Conservation (phyloP, 306 rosid genomes). For the Fragaria vesca region DNA sequence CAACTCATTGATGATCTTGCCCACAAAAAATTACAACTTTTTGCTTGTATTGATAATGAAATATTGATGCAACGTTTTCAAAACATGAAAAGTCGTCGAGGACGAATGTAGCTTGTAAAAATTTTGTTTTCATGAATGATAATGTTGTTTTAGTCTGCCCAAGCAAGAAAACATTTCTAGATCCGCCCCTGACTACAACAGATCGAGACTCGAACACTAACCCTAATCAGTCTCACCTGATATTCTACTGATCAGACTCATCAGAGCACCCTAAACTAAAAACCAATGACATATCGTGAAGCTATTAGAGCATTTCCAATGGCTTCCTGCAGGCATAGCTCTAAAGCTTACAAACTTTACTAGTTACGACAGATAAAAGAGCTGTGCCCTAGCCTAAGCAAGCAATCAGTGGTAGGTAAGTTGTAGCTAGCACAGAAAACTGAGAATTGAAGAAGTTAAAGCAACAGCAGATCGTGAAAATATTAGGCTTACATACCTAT, state of each 20-base stretch:
- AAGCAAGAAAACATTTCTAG: too few species aligned
- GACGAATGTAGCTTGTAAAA: too few species aligned
- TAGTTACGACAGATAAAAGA: too few species aligned
- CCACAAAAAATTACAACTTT: too few species aligned
- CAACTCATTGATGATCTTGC: too few species aligned
- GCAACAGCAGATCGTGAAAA: neutral
- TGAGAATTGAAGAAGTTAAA: neutral
- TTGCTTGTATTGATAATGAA: too few species aligned
- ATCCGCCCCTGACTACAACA: too few species aligned
- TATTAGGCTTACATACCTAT: conserved; percentile 21
- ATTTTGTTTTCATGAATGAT: too few species aligned
- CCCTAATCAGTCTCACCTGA: neutral
- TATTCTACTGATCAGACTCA: neutral
- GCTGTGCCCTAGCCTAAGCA: neutral
- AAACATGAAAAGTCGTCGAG: too few species aligned
- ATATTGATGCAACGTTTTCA: too few species aligned
- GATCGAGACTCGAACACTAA: neutral
- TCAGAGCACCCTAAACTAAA: neutral
- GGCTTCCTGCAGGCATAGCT: neutral
- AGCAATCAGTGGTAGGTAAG: neutral
- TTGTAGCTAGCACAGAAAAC: neutral
- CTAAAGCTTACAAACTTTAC: neutral
- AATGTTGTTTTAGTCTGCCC: too few species aligned
- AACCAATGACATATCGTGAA: neutral
- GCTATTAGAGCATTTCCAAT: neutral